Base-by-base conservation (phyloP, 2,329 filamentous ascomycete genomes). In the Nigrospora oryzae region DNA sequence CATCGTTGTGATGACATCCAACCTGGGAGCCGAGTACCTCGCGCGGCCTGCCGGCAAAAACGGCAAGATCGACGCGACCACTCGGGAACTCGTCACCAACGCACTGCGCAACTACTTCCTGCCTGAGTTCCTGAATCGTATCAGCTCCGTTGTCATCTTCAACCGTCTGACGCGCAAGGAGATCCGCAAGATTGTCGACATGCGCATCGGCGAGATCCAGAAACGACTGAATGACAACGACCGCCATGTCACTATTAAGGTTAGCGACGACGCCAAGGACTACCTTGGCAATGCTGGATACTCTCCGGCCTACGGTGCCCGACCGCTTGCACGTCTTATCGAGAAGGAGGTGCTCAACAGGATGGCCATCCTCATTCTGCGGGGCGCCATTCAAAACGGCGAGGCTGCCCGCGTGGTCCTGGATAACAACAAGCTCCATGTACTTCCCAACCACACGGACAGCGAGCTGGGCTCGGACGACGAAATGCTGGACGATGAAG, bases 1-100 rank as follows among this genome's bases (percentile, higher is more conserved):
- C 63, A 97, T 98, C 55, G 91, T 98, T 37, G 93, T 98, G 67
- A 95, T 98, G 89, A 98, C 93, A 0, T 96, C 89, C 58, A 98
- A 98, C 71, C 67, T 98, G 49, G 93, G 93, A 53, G 93, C 93
- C 31, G 93, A 97, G 64, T 95, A 84, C 64, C 84, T 98, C n/a
- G 72, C 86, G 35, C 84, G 89, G 17, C 84, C 86, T 14, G 82
- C 83, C 45, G 79, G 78, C 42, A 80, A 83, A 43, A 87, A 94
- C 56, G 91, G 91, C 56, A 83, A 74, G 60, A 93, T 98, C 53
- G 93, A 98, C 56, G 75, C 82, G 0, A 83, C 85, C 2, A 96
- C 90, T 1, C 79, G 79, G 49, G 90, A 96, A 61, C 74, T 97
- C 50, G 91, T 98, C 59, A 94, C 93, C 84, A 84, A 81, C 43